A percentile compares a stretch with the other conserved stretches of the same genome.
Conservation (phyloP, 164 flowering plant genomes). For the Nelumbo lutea region DNA sequence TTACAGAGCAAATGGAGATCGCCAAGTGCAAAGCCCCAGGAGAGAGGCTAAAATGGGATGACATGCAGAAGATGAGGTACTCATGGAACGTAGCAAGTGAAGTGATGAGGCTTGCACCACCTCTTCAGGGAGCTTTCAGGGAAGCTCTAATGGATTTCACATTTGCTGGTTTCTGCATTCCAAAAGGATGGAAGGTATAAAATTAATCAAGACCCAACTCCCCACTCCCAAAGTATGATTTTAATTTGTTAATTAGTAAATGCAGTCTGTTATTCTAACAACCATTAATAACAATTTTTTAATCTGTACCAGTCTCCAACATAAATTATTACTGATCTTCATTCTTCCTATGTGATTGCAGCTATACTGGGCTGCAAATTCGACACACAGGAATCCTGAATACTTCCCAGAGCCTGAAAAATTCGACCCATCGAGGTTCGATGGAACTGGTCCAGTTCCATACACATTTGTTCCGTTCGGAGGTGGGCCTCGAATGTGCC, state of each 20-base stretch:
- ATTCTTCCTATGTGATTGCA: neutral
- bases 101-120: slow-evolving; percentile 16
- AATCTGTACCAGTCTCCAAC: too few species aligned
- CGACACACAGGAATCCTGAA: slow-evolving; percentile 29
- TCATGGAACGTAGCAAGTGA: too few species aligned
- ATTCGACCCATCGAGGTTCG: slow-evolving; percentile 36
- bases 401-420: too few species aligned
- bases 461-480: too few species aligned
- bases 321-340: neutral
- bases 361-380: slow-evolving; percentile 50
- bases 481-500: too few species aligned
- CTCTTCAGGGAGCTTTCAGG: slow-evolving; percentile 44
- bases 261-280: too few species aligned
- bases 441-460: slow-evolving; percentile 38
- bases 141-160: slow-evolving; percentile 41
- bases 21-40: slow-evolving; percentile 25
- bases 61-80: too few species aligned
- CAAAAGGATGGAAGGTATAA: slow-evolving; percentile 60
- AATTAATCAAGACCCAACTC: too few species aligned
- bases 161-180: slow-evolving; percentile 44
- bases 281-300: too few species aligned
- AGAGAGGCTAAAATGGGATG: slow-evolving; percentile 20
- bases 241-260: too few species aligned
- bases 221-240: too few species aligned
- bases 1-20: slow-evolving; percentile 45